phyloP scores from a whole-genome alignment of 192 early-diverging fungal species.

The Coemansia sp. region DNA sequence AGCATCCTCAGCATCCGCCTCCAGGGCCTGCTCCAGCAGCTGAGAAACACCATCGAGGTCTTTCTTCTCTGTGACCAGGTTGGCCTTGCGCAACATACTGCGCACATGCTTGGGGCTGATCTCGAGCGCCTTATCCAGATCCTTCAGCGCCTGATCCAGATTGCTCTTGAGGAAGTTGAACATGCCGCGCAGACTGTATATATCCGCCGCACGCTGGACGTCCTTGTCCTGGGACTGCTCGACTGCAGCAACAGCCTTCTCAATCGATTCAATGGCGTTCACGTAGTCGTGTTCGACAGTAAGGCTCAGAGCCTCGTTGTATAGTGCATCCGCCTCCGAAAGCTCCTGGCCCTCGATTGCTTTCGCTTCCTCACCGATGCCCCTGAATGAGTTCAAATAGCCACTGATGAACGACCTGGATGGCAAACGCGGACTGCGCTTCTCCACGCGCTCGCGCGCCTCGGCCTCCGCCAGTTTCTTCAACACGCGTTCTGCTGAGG shows the following conservation, averaged over 20 bases:
- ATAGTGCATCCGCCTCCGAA: slow-evolving; percentile 48
- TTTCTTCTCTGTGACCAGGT: slow-evolving; percentile 85
- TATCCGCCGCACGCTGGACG: slow-evolving; percentile 59
- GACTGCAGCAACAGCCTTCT: slow-evolving; percentile 65
- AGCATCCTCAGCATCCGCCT: slow-evolving; percentile 68
- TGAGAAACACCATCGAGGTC: slow-evolving; percentile 39
- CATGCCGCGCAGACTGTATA: slow-evolving; percentile 84
- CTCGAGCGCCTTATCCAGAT: slow-evolving; percentile 79
- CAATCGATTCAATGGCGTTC: slow-evolving; percentile 60
- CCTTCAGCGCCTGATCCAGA: slow-evolving; percentile 66
- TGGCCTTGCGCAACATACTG: slow-evolving; percentile 86
- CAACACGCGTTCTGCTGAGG: slow-evolving; percentile 84
- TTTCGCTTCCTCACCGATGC: slow-evolving; percentile 29
- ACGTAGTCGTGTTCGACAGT: slow-evolving; percentile 59
- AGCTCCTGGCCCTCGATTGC: slow-evolving; percentile 26
- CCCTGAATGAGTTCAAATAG: slow-evolving; percentile 91
- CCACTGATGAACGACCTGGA: slow-evolving; percentile 88
- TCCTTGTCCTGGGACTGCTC: slow-evolving; percentile 41
- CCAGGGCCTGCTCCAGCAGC: slow-evolving; percentile 48
- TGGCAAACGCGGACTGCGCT: slow-evolving; percentile 70
- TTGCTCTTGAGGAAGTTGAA: slow-evolving; percentile 87
- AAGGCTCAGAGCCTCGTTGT: slow-evolving; percentile 56
- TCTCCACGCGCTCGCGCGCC: slow-evolving; percentile 67
- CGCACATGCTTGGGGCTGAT: slow-evolving; percentile 77
- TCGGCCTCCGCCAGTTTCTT: slow-evolving; percentile 76